Percentiles rank a stretch among this genome's conserved stretches.
phyloP scores from a whole-genome alignment of 192 early-diverging fungal species.

The Podila verticillata region DNA sequence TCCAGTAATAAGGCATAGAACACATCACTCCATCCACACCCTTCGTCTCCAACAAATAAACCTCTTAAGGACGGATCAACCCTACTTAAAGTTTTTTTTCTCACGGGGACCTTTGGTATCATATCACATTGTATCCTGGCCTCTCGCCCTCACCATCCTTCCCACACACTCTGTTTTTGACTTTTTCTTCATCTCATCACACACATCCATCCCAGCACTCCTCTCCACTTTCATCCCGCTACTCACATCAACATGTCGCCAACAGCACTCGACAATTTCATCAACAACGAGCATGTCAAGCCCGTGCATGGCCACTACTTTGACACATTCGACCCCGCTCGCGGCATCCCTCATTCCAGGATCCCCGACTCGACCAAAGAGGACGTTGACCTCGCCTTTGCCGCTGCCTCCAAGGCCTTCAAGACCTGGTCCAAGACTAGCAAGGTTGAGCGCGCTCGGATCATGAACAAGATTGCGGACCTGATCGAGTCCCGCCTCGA shows the following conservation, averaged over 20 bases:
- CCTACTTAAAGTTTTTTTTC: too few relatives aligned
- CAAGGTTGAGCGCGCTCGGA: conserved; percentile 53
- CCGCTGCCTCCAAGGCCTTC: conserved; percentile 70
- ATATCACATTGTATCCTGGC: too few relatives aligned
- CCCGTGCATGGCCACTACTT: conserved; percentile 62
- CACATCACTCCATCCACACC: not conserved
- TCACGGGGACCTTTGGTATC: not conserved
- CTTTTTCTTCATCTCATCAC: not conserved
- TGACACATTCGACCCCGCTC: conserved; percentile 66
- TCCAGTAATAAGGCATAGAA: not conserved
- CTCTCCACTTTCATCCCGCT: not conserved
- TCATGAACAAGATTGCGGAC: conserved; percentile 67
- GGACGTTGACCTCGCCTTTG: conserved; percentile 70
- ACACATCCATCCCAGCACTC: not conserved
- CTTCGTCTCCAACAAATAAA: too few relatives aligned
- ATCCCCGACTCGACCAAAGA: conserved; percentile 65
- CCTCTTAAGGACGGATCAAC: too few relatives aligned
- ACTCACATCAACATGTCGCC: conserved; percentile 7
- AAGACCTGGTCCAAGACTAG: conserved; percentile 66
- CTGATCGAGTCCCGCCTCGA: conserved; percentile 57
- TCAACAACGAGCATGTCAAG: conserved; percentile 61
- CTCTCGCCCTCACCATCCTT: too few relatives aligned
- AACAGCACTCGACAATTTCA: conserved; percentile 62
- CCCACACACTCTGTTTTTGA: not conserved
- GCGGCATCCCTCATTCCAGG: conserved; percentile 53